phyloP scores from a whole-genome alignment of 768 basidiomycete species.

The Pleurotus tuoliensis region DNA sequence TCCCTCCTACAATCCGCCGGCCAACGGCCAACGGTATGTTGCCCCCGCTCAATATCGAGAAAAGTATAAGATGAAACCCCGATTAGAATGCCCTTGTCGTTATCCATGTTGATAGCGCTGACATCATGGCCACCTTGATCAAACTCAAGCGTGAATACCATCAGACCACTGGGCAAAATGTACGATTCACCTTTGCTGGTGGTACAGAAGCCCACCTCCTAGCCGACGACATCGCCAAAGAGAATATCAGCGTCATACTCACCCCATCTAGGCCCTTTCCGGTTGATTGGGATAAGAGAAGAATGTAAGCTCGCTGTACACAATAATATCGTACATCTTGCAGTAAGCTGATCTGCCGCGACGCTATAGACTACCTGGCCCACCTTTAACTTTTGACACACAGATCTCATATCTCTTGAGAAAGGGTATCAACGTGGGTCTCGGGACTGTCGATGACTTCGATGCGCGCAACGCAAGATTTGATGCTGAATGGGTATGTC shows the following conservation, averaged over 20 bases:
- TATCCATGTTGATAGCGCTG: conserved; percentile 63
- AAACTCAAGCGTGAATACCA: conserved; percentile 55
- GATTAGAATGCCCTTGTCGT: conserved; percentile 51
- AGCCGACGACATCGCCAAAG: conserved; percentile 56
- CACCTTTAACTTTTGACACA: conserved; percentile 58
- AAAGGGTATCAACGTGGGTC: conserved; percentile 59
- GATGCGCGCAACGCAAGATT: conserved; percentile 67
- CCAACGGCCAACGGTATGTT: too few relatives aligned
- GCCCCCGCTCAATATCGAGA: too few relatives aligned
- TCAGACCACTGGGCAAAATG: conserved; percentile 19
- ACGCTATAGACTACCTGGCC: conserved; percentile 54
- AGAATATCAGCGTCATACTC: conserved; percentile 70
- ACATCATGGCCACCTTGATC: conserved; percentile 70
- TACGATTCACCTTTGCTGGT: conserved; percentile 52
- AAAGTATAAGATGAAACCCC: conserved; percentile 20
- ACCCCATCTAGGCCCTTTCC: conserved; percentile 62
- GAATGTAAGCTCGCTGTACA: conserved; percentile 43
- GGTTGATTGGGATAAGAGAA: conserved; percentile 54
- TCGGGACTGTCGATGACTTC: conserved; percentile 59
- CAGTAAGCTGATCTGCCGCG: neutral
- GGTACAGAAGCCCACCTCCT: conserved; percentile 61
- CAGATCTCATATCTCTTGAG: conserved; percentile 49
- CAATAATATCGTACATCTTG: neutral
- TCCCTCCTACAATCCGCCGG: conserved; percentile 29
- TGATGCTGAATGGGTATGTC: conserved; percentile 53